A percentile compares a stretch with the other conserved stretches of the same genome.
These are phyloP conservation scores for Fonsecaea monophora DNA, from an alignment of 2,329 filamentous ascomycete species.

Conservation along the genomic window DNA sequence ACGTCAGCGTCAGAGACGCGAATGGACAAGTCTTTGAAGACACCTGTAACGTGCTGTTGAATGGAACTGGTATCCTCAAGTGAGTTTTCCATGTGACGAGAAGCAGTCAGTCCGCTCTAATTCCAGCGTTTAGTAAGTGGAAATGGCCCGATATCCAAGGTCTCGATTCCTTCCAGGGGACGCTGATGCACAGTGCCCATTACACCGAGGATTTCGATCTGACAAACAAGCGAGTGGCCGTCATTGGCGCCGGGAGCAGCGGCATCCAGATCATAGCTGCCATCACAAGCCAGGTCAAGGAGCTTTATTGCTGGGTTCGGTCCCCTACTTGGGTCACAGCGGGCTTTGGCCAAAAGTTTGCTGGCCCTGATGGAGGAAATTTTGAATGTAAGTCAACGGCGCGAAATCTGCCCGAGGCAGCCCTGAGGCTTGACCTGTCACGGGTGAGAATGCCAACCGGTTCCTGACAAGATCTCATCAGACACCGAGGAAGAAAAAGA, in stretches of 20 bases:
- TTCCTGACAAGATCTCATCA: not conserved
- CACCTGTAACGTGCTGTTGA: too few species aligned
- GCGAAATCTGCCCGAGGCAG: not conserved
- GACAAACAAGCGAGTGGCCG: not conserved
- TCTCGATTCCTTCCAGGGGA: not conserved
- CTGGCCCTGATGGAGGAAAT: not conserved
- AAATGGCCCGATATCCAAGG: not conserved
- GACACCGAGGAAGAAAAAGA: slow-evolving; percentile 42
- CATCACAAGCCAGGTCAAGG: not conserved
- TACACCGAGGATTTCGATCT: not conserved
- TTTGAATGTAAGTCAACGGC: not conserved
- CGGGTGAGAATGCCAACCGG: not conserved
- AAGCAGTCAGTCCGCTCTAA: too few species aligned
- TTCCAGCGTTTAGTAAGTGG: not conserved
- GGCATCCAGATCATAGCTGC: not conserved
- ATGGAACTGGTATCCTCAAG: too few species aligned
- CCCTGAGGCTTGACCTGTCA: not conserved
- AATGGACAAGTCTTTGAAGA: too few species aligned
- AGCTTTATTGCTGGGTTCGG: slow-evolving; percentile 2
- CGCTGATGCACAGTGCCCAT: not conserved
- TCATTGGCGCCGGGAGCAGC: not conserved
- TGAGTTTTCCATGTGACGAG: too few species aligned
- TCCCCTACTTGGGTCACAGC: not conserved
- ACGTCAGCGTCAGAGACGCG: slow-evolving; percentile 9
- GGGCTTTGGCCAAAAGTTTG: not conserved